phyloP scores from a whole-genome alignment of 305 asterid species.

The Caryopteris hybrid region DNA sequence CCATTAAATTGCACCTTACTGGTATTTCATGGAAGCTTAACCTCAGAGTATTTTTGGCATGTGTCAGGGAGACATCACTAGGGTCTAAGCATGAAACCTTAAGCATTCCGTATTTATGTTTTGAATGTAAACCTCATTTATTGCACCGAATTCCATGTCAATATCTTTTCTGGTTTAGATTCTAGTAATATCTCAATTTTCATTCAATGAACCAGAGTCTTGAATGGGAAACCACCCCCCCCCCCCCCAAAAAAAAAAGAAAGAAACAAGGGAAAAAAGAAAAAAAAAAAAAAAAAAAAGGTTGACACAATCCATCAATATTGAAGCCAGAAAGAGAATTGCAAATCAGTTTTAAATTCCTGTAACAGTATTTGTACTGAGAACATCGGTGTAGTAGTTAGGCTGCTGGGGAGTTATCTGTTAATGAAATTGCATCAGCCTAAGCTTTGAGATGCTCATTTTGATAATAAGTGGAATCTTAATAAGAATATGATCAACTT shows the following conservation, averaged over 20 bases:
- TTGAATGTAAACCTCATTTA: background rate
- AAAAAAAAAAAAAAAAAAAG: background rate
- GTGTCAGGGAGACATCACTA: background rate
- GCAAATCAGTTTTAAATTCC: background rate
- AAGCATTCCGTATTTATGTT: background rate
- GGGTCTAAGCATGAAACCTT: conserved; percentile 1
- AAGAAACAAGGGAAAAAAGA: no score
- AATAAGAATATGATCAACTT: background rate
- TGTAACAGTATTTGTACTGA: background rate
- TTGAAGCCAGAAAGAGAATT: background rate
- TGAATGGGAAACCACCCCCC: background rate
- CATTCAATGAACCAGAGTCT: background rate
- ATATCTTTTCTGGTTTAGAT: background rate
- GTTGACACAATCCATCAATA: background rate
- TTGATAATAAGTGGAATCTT: background rate
- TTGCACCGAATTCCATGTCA: background rate
- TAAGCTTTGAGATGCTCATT: background rate
- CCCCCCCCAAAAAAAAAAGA: background rate
- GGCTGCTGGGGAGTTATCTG: background rate
- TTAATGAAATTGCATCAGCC: background rate
- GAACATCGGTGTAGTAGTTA: background rate
- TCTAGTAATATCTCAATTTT: background rate
- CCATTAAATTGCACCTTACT: background rate
- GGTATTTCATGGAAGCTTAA: background rate
- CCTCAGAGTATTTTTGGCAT: background rate